These are phyloP conservation scores for Hyaloperonospora brassicae DNA, from an alignment of 352 stramenopile species.

Conservation along the genomic window DNA sequence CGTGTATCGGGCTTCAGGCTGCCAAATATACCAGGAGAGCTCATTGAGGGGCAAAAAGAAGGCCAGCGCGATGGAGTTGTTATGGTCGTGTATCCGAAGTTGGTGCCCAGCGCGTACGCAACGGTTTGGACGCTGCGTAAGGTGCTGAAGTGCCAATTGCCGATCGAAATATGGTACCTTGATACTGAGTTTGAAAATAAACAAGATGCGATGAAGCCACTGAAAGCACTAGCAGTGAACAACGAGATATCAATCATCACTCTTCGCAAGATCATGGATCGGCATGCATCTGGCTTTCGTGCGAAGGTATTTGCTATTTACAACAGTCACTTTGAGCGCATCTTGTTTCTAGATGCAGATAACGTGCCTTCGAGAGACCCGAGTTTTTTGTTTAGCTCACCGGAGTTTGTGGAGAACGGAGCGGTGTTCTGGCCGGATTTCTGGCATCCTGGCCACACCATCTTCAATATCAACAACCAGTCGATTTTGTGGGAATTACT, in stretches of 20 bases:
- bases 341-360: constrained; percentile 55
- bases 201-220: constrained; percentile 18
- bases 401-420: constrained; percentile 32
- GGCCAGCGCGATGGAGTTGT: constrained; percentile 33
- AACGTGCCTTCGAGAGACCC: constrained; percentile 42
- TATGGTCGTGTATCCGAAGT: constrained; percentile 49
- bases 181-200: constrained; percentile 25
- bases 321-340: constrained; percentile 34
- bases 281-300: constrained; percentile 30
- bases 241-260: constrained; percentile 19
- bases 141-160: constrained; percentile 31
- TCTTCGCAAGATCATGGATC: constrained; percentile 27
- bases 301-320: constrained; percentile 44
- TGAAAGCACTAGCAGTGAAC: constrained; percentile 12
- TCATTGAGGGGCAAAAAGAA: background rate
- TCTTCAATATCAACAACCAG: constrained; percentile 57
- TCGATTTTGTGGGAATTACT: constrained; percentile 53
- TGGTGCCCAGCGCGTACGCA: constrained; percentile 37
- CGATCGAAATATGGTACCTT: constrained; percentile 50
- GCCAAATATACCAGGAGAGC: constrained; percentile 14
- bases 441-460: constrained; percentile 45
- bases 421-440: constrained; percentile 70
- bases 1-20: constrained; percentile 15
- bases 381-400: constrained; percentile 38
- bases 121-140: constrained; percentile 32